Evolutionary conservation across 2,329 filamentous ascomycete genomes (phyloP), one percentile per base, ranked within the genome.

Genomic region (Pseudocercospora macadamiae): DNA sequence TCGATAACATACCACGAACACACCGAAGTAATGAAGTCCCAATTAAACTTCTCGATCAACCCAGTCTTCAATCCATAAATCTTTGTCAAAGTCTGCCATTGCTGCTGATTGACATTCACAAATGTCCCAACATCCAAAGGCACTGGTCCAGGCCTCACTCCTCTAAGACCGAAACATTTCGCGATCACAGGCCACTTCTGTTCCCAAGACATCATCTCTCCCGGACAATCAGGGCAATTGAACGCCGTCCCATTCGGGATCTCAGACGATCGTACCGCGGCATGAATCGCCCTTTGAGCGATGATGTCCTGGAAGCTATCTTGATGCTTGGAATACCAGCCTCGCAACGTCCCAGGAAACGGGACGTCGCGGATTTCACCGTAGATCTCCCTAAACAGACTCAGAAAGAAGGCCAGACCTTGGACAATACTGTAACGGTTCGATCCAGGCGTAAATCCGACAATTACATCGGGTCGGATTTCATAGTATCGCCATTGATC

Each of bases 391-490:
- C 16, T 36, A 6, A 36, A 36, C 12, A 45, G 39, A 2, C 10
- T 45, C 4, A 45, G 19, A n/a, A 12, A 45, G 39, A 45, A 45
- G 10, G 39, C 39, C 2, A 45, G 21, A 8, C 39, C 21, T 5
- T 25, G 16, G 2, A n/a, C 39, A 18, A 45, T 19, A 45, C 21
- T 25, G 9, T 21, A 25, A 45, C 39, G 39, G 21, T 74, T 75
- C 26, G 62, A 62, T 54, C 73, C 70, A 3, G 73, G 72, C 6
- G 74, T 70, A 61, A 74, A 74, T 16, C 74, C 74, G 28, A 76
- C 64, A 53, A 77, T 71, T 28, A 73, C 71, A 55, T 75, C 75
- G 0, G 73, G 74, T 6, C 72, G 65, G 7, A 72, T 73, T 26
- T 76, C 73, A 55, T 65, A 67, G 68, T 69, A 76, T 21, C 66